A percentile compares a stretch with the other conserved stretches of the same genome.
Evolutionary conservation across 139 green algal genomes (phyloP).

Genomic region (Closterium sp.): DNA sequence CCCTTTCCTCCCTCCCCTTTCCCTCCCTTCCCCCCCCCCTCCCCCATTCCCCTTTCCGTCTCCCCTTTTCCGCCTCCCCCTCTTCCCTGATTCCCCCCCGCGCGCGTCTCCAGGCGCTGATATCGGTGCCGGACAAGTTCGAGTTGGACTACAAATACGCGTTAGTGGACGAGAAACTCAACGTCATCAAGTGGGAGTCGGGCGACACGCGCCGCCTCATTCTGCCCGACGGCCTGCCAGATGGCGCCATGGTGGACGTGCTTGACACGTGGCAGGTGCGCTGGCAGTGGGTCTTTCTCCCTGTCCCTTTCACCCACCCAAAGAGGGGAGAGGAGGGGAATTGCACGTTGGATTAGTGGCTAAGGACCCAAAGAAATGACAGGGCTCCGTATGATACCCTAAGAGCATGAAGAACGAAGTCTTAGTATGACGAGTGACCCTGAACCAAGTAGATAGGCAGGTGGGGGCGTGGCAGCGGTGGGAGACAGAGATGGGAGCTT

Average conservation of each 20-base stretch:
- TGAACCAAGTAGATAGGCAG: not conserved
- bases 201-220: not conserved
- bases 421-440: too few species aligned
- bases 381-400: not conserved
- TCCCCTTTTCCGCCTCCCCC: too few species aligned
- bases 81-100: too few species aligned
- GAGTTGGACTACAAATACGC: conserved; percentile 45
- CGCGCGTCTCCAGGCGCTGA: not conserved
- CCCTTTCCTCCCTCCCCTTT: not conserved
- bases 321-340: too few species aligned
- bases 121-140: conserved; percentile 29
- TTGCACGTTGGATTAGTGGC: not conserved
- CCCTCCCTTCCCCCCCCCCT: not conserved
- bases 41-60: not conserved
- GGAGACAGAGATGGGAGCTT: not conserved
- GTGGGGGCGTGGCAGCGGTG: not conserved
- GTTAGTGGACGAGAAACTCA: conserved; percentile 42
- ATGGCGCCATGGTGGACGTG: conserved; percentile 39
- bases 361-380: not conserved
- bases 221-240: conserved; percentile 22
- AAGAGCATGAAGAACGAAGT: not conserved
- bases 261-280: conserved; percentile 47
- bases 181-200: conserved; percentile 49
- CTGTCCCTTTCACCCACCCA: not conserved
- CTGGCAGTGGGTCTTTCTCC: not conserved